A percentile compares a stretch with the other conserved stretches of the same genome.
These are phyloP conservation scores for Groenewaldozyma sp. DNA, from an alignment of 1,139 yeast genomes.

Conservation along the genomic window DNA sequence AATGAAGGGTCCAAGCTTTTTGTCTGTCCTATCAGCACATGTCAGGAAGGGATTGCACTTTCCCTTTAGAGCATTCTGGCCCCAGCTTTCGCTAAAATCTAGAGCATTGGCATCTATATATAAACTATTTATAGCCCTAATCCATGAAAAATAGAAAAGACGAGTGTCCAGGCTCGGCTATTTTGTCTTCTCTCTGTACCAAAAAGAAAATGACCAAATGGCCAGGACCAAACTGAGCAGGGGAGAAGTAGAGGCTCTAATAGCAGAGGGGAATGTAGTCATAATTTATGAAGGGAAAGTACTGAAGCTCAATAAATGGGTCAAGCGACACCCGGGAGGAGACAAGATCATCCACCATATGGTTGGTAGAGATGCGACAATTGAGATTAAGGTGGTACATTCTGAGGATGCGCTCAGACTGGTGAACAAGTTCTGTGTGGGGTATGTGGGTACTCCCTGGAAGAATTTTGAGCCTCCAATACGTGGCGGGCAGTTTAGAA, in stretches of 20 bases:
- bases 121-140: too few species aligned
- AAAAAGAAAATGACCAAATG: neutral
- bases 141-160: too few species aligned
- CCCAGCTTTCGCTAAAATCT: too few species aligned
- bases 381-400: slow-evolving; percentile 80
- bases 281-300: slow-evolving; percentile 57
- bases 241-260: slow-evolving; percentile 39
- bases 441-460: slow-evolving; percentile 57
- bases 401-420: slow-evolving; percentile 43
- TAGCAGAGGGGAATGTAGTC: slow-evolving; percentile 58
- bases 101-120: too few species aligned
- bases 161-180: too few species aligned
- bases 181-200: too few species aligned
- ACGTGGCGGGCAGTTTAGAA: slow-evolving; percentile 60
- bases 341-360: slow-evolving; percentile 74
- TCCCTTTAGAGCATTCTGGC: too few species aligned
- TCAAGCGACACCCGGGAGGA: slow-evolving; percentile 78
- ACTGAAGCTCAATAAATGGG: slow-evolving; percentile 61
- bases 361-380: slow-evolving; percentile 86
- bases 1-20: too few species aligned
- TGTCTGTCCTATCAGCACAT: too few species aligned
- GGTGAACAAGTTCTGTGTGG: slow-evolving; percentile 53
- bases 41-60: too few species aligned
- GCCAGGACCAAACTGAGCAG: slow-evolving; percentile 3
- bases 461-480: slow-evolving; percentile 75